These are phyloP conservation scores for Daldinia sp. DNA, from an alignment of 2,329 filamentous ascomycete species.

Conservation along the genomic window DNA sequence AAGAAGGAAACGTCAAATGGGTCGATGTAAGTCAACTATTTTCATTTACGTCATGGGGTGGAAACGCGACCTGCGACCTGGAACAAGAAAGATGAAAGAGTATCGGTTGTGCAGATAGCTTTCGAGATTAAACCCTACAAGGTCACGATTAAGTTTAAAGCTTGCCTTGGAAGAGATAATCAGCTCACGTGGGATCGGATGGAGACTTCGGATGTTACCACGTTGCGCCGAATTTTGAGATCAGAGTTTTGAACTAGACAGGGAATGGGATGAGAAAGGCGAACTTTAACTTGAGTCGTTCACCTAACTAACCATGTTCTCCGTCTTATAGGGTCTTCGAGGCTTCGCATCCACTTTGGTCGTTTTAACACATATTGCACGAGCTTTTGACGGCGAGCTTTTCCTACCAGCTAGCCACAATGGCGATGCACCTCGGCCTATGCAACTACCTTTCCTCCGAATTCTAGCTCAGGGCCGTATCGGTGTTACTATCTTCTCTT, in stretches of 20 bases:
- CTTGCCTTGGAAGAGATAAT: background rate
- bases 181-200: background rate
- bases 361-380: conserved; percentile 65
- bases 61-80: background rate
- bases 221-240: background rate
- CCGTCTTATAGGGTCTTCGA: conserved; percentile 61
- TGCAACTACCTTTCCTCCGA: conserved; percentile 70
- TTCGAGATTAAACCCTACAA: background rate
- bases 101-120: background rate
- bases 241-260: conserved; percentile 6
- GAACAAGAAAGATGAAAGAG: background rate
- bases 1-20: conserved; percentile 68
- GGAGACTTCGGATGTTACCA: conserved; percentile 2
- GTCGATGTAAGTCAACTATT: conserved; percentile 63
- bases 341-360: conserved; percentile 67
- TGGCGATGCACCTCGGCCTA: conserved; percentile 59
- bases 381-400: conserved; percentile 64
- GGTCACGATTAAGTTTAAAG: conserved; percentile 6
- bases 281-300: conserved; percentile 4
- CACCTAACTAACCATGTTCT: conserved; percentile 13
- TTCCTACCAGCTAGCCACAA: conserved; percentile 61
- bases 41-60: background rate
- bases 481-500: conserved; percentile 74
- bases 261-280: conserved; percentile 4
- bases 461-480: conserved; percentile 71